Evolutionary conservation across 179 eudicot species (phyloP), one percentile per base, ranked within the genome.

Genomic region (Corrigiola litoralis): DNA sequence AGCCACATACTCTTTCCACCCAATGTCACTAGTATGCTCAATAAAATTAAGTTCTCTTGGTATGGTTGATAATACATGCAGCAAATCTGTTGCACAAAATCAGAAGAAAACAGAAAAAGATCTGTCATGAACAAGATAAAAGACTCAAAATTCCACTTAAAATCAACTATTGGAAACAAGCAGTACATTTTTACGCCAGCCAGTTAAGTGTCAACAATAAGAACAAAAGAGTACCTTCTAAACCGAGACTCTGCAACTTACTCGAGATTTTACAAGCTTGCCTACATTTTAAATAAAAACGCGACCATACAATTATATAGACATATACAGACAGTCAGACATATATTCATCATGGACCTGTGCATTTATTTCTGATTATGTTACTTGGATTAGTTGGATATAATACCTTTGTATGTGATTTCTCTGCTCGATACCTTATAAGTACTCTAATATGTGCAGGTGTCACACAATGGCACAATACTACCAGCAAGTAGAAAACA

Each of bases 1-100:
- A 69, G 67, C 50, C 13, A 75, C 92, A 56, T 87, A 89, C 96
- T 84, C 96, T 74, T 89, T 88, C 96, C 96, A 89, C 16, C 96
- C 92, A 64, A 89, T 79, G 77, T 86, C 82, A 67, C 92, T 87
- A 24, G 96, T 89, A 66, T 86, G 96, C 80, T 89, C 92, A 42
- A 89, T 77, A 72, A 88, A 88, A 41, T 88, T 86, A 20, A 86
- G 85, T 47, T 81, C 75, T 67, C 96, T 77, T 56, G 88, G 88
- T 42, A 87, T 41, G 65, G 59, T 66, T 63, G 92, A 84, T 52
- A 89, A 74, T 28, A 82, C 83, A 69, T 86, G 87, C 61, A 89
- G 86, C 80, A 89, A 45, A 79, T 89, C 96, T 85, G 84, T 74
- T 32, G 11, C 58, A 76, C 42, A 50, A 53, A 33, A 79, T 24